Conservation (phyloP, 2,329 filamentous ascomycete genomes). For the Alternaria arbusti region DNA sequence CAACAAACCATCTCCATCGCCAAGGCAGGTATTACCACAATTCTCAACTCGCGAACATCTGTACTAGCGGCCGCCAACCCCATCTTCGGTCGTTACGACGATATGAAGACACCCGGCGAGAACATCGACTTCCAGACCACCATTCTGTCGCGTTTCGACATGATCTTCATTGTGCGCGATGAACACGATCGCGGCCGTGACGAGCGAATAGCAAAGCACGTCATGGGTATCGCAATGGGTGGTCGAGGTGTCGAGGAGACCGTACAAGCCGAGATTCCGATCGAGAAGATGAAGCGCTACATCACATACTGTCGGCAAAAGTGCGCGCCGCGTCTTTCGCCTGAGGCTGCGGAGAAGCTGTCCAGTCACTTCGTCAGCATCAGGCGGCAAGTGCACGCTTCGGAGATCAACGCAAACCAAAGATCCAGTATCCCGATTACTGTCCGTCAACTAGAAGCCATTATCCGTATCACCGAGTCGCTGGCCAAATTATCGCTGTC, state of each 20-base stretch:
- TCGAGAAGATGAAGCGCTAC: conserved; percentile 97
- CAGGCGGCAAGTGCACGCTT: conserved; percentile 88
- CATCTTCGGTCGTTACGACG: conserved; percentile 96
- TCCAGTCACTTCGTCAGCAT: conserved; percentile 98
- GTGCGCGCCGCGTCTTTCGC: conserved; percentile 87
- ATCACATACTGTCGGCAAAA: conserved; percentile 96
- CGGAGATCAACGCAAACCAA: conserved; percentile 86
- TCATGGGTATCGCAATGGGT: conserved; percentile 97
- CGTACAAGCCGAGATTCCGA: conserved; percentile 83
- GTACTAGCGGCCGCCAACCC: conserved; percentile 96
- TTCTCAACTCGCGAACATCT: conserved; percentile 93
- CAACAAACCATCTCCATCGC: conserved; percentile 99
- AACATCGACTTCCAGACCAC: conserved; percentile 99
- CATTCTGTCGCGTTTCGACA: conserved; percentile 96
- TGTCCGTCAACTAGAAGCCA: conserved; percentile 94
- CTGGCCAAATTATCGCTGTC: conserved; percentile 89
- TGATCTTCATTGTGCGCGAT: conserved; percentile 99
- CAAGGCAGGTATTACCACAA: conserved; percentile 97
- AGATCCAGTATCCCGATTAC: conserved; percentile 97
- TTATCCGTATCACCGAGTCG: conserved; percentile 95
- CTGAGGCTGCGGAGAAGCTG: conserved; percentile 92
- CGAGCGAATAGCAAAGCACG: conserved; percentile 92
- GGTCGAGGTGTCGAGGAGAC: conserved; percentile 82
- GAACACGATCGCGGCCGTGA: conserved; percentile 90
- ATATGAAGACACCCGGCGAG: conserved; percentile 95